Percentiles rank a stretch among this genome's conserved stretches.
phyloP scores from a whole-genome alignment of 768 basidiomycete species.

The Stropharia rugosoannulata region DNA sequence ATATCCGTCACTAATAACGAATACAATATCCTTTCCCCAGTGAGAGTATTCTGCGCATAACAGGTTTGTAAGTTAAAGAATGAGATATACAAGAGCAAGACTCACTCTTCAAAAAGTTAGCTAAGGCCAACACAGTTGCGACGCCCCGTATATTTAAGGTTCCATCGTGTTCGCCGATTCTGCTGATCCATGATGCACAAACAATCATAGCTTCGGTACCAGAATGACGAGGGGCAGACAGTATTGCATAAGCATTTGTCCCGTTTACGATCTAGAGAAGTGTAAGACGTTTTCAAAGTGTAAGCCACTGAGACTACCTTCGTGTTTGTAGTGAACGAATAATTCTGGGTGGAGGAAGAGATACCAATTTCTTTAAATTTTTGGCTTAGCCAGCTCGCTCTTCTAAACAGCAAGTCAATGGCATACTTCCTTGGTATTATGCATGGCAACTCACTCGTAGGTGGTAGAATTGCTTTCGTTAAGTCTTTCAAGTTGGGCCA shows the following conservation, averaged over 20 bases:
- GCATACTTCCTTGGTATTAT: neutral
- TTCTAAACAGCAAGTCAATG: slow-evolving; percentile 39
- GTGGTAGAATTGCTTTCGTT: slow-evolving; percentile 64
- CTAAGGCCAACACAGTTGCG: slow-evolving; percentile 82
- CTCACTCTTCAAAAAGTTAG: slow-evolving; percentile 79
- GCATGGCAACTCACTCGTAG: slow-evolving; percentile 55
- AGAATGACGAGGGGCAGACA: slow-evolving; percentile 86
- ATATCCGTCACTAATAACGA: slow-evolving; percentile 87
- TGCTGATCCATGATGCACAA: slow-evolving; percentile 87
- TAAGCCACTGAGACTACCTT: slow-evolving; percentile 42
- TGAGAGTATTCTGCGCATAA: slow-evolving; percentile 66
- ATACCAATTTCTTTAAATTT: slow-evolving; percentile 81
- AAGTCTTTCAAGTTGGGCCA: slow-evolving; percentile 65
- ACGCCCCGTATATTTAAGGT: slow-evolving; percentile 83
- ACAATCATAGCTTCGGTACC: slow-evolving; percentile 92
- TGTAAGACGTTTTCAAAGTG: neutral
- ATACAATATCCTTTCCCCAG: slow-evolving; percentile 94
- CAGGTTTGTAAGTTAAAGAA: neutral
- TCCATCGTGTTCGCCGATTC: slow-evolving; percentile 52
- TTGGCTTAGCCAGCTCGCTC: slow-evolving; percentile 55
- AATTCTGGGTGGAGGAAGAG: slow-evolving; percentile 64
- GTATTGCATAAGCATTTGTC: slow-evolving; percentile 79
- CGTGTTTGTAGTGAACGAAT: slow-evolving; percentile 51
- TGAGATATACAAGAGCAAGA: slow-evolving; percentile 2
- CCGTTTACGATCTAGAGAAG: slow-evolving; percentile 52